Percentiles rank a stretch among this genome's conserved stretches.
Conservation (phyloP, 768 basidiomycete species). For the Mycena alexandri region DNA sequence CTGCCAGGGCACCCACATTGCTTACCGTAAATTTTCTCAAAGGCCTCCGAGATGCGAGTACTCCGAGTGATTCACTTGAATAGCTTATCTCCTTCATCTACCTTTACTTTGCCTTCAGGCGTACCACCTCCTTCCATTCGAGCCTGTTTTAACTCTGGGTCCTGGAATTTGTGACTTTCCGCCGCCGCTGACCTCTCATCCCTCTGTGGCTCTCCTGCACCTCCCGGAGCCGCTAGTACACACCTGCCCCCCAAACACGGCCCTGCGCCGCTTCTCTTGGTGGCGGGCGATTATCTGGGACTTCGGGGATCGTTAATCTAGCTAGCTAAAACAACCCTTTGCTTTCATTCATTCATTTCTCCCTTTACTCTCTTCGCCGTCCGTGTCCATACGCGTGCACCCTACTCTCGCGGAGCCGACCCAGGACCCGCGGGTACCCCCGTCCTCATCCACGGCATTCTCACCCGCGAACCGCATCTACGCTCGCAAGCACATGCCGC, state of each 20-base stretch:
- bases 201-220: background rate
- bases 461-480: conserved; percentile 9
- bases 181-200: background rate
- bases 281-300: background rate
- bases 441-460: conserved; percentile 6
- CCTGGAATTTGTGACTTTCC: background rate
- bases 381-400: background rate
- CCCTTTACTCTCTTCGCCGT: conserved; percentile 4
- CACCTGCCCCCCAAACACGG: background rate
- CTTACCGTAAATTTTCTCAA: conserved; percentile 2
- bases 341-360: conserved; percentile 25
- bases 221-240: conserved; percentile 2
- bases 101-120: conserved; percentile 19
- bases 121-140: conserved; percentile 7
- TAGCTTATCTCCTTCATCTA: conserved; percentile 25
- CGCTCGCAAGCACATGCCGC: background rate
- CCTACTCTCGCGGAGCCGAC: conserved; percentile 23
- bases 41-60: conserved; percentile 7
- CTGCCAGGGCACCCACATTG: background rate
- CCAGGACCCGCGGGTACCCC: conserved; percentile 4
- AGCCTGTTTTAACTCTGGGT: conserved; percentile 22
- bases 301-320: background rate
- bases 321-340: conserved; percentile 12
- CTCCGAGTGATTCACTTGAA: conserved; percentile 14
- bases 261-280: background rate